phyloP scores from a whole-genome alignment of 352 stramenopile species.

The Aphanomyces astaci region DNA sequence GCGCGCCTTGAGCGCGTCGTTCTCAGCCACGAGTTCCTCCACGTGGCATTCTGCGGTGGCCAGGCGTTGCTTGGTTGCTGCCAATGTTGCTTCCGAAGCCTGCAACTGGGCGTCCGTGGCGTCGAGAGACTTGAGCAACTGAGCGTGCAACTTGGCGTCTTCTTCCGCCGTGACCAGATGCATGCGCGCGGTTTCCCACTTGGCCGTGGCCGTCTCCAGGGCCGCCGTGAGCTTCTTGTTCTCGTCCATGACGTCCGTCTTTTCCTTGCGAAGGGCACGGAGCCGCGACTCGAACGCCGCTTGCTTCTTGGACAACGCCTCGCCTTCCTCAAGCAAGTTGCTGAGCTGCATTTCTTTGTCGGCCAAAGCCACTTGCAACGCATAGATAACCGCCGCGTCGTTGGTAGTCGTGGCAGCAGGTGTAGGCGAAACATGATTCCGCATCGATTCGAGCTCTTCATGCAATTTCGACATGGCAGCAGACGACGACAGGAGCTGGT shows the following conservation, averaged over 20 bases:
- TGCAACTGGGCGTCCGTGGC: slow-evolving; percentile 30
- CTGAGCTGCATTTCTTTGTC: slow-evolving; percentile 71
- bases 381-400: slow-evolving; percentile 39
- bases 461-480: slow-evolving; percentile 60
- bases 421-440: slow-evolving; percentile 30
- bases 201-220: slow-evolving; percentile 30
- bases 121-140: slow-evolving; percentile 30
- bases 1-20: slow-evolving; percentile 34
- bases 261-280: slow-evolving; percentile 62
- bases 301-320: slow-evolving; percentile 70
- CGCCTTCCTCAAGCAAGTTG: slow-evolving; percentile 60
- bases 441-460: slow-evolving; percentile 67
- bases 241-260: slow-evolving; percentile 63
- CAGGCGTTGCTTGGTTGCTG: neutral
- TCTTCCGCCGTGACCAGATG: slow-evolving; percentile 39
- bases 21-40: slow-evolving; percentile 29
- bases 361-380: slow-evolving; percentile 49
- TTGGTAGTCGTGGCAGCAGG: slow-evolving; percentile 35
- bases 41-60: slow-evolving; percentile 22
- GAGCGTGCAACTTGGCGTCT: slow-evolving; percentile 43
- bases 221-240: slow-evolving; percentile 31
- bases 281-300: slow-evolving; percentile 61
- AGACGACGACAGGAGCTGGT: slow-evolving; percentile 56
- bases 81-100: slow-evolving; percentile 27
- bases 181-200: slow-evolving; percentile 39